These are phyloP conservation scores for Aureobasidium uvarum DNA, from an alignment of 2,329 filamentous ascomycete genomes.

Conservation along the genomic window DNA sequence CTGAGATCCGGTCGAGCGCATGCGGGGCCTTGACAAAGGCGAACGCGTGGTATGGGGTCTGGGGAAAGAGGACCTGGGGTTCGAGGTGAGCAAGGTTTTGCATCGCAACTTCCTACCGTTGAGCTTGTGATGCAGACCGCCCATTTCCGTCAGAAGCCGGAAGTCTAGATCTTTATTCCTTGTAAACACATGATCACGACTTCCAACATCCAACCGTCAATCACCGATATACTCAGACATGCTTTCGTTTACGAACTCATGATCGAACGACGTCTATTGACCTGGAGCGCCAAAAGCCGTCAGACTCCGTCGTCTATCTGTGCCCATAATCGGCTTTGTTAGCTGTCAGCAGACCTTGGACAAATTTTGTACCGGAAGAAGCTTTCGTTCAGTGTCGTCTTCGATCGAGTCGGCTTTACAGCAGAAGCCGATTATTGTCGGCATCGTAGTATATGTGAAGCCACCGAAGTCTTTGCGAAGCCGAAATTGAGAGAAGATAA, in stretches of 20 bases:
- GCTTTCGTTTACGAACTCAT: not conserved
- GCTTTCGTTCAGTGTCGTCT: not conserved
- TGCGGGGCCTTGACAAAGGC: not conserved
- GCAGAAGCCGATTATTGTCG: not conserved
- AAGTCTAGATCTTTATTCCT: conserved; percentile 1
- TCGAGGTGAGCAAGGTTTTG: conserved; percentile 16
- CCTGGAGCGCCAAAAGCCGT: not conserved
- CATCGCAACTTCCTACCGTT: conserved; percentile 15
- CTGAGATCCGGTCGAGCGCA: conserved; percentile 2
- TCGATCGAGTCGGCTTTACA: not conserved
- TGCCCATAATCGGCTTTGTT: not conserved
- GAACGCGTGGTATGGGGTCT: conserved; percentile 20
- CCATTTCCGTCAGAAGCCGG: conserved; percentile 9
- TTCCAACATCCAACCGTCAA: not conserved
- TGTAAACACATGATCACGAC: not conserved
- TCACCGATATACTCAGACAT: not conserved
- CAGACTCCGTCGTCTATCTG: conserved; percentile 1
- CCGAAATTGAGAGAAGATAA: not conserved
- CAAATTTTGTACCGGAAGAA: not conserved
- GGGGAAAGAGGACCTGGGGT: conserved; percentile 16
- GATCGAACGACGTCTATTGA: not conserved
- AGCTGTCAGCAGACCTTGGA: conserved; percentile 10
- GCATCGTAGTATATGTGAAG: not conserved
- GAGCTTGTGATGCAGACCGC: not conserved
- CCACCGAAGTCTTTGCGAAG: not conserved